Percentiles rank a stretch among this genome's conserved stretches.
These are phyloP conservation scores for Microsporum canis DNA, from an alignment of 2,329 filamentous ascomycete genomes.

Conservation along the genomic window DNA sequence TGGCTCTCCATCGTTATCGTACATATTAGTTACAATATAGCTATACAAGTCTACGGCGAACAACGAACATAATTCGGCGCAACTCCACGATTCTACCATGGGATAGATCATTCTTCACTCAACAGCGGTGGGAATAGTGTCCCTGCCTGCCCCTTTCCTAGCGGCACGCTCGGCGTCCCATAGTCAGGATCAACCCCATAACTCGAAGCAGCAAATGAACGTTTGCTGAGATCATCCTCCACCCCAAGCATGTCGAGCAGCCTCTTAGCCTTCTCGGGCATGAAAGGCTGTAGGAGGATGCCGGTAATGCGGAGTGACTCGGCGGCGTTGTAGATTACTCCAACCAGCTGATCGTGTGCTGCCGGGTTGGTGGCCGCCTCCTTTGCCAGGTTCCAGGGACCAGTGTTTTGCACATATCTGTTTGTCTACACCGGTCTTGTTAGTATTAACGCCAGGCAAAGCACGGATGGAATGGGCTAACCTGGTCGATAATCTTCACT, in stretches of 20 bases:
- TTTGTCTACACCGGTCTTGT: constrained; percentile 44
- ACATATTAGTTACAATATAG: background rate
- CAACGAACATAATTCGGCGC: background rate
- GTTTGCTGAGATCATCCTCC: constrained; percentile 36
- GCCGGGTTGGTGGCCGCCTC: constrained; percentile 17
- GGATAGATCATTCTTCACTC: constrained; percentile 23
- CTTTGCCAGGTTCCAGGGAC: constrained; percentile 56
- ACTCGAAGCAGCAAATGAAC: constrained; percentile 52
- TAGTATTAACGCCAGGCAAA: background rate
- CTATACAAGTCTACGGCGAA: background rate
- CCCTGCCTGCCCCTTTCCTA: constrained; percentile 32
- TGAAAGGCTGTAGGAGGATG: constrained; percentile 82
- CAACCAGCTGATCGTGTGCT: constrained; percentile 38
- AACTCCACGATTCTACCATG: background rate
- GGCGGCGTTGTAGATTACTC: constrained; percentile 56
- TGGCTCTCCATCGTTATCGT: background rate
- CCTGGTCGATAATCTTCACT: constrained; percentile 33
- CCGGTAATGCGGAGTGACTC: constrained; percentile 69
- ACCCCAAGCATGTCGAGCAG: constrained; percentile 74
- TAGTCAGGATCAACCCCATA: constrained; percentile 59
- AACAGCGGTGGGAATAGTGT: constrained; percentile 43
- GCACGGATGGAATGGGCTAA: background rate
- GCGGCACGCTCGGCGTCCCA: constrained; percentile 37
- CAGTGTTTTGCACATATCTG: constrained; percentile 50
- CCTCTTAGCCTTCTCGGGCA: constrained; percentile 63